These are phyloP conservation scores for Geotrichum ghanense DNA, from an alignment of 805 yeast species.

Conservation along the genomic window DNA sequence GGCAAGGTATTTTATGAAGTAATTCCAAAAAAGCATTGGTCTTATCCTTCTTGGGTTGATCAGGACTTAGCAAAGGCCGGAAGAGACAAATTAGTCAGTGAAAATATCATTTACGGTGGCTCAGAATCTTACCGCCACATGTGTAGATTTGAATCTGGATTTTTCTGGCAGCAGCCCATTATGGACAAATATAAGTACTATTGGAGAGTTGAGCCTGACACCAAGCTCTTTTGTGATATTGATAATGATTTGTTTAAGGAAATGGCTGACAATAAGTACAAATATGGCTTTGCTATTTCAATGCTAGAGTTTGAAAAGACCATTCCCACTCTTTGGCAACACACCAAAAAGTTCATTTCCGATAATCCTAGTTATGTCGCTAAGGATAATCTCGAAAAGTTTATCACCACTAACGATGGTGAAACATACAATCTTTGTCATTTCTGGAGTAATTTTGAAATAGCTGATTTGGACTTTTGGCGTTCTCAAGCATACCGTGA, in stretches of 20 bases:
- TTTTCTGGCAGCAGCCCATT: constrained; percentile 50
- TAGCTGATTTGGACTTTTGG: constrained; percentile 63
- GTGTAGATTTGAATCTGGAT: constrained; percentile 75
- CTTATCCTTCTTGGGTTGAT: constrained; percentile 55
- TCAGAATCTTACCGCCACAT: constrained; percentile 58
- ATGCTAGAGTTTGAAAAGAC: constrained; percentile 53
- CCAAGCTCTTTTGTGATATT: constrained; percentile 48
- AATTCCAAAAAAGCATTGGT: constrained; percentile 57
- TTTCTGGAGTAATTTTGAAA: constrained; percentile 73
- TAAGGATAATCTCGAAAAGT: constrained; percentile 45
- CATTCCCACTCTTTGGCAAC: constrained; percentile 53
- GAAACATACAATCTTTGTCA: constrained; percentile 63
- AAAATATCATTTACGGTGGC: constrained; percentile 44
- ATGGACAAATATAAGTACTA: constrained; percentile 52
- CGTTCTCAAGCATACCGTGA: constrained; percentile 43
- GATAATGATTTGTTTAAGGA: constrained; percentile 50
- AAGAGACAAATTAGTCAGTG: constrained; percentile 33
- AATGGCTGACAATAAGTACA: constrained; percentile 43
- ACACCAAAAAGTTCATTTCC: constrained; percentile 35
- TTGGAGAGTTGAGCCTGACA: constrained; percentile 72
- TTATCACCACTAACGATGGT: constrained; percentile 53
- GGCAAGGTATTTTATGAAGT: constrained; percentile 54
- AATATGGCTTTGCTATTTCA: constrained; percentile 58
- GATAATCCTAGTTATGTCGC: constrained; percentile 40
- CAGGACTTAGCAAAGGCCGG: constrained; percentile 35